Evolutionary conservation across 441 rosid genomes (phyloP), one percentile per base, ranked within the genome.

Genomic region (Jatropha podagrica): DNA sequence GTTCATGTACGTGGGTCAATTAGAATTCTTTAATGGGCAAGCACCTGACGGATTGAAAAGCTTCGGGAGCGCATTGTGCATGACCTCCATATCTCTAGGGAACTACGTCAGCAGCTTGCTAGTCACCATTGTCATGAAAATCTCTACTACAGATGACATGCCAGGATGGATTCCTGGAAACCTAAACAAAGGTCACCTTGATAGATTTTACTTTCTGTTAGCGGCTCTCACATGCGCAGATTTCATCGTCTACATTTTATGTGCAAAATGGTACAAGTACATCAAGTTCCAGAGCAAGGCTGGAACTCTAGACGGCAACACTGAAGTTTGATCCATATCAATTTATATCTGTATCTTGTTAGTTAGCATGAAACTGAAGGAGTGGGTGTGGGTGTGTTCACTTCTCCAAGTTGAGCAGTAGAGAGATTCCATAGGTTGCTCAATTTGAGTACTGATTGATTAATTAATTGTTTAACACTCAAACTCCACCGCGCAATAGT

Each of bases 61-160:
- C 84, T 94, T 93, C 0, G 99, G 97, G 14, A 96, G 99, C 14
- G 97, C 99, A 7, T 87, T 96, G 4, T 91, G 99, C 79, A 94
- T 96, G 98, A 89, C 95, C 55, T 96, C 98, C 1, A 96, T 96
- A 76, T 96, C 98, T 0, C 81, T 96, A n/a, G 98, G 99, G n/a
- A 96, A 96, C 91, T 96, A 91, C 27, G 98, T 96, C 46, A 96
- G 99, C 9, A 91, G 94, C 83, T 83, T 96, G 83, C 82, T 96
- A 7, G 95, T 96, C 65, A 88, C 91, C 6, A 85, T 88, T 78
- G 96, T 93, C 44, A 91, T 96, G 92, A 96, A 91, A 89, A 82
- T 96, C 76, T 93, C 99, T 1, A 81, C 95, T 1, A 85, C 63
- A 62, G 94, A 91, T 76, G 80, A 86, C 78, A 86, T 92, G 95